Base-by-base conservation (phyloP, 257 asterid species). In the Solanum paucissectum region DNA sequence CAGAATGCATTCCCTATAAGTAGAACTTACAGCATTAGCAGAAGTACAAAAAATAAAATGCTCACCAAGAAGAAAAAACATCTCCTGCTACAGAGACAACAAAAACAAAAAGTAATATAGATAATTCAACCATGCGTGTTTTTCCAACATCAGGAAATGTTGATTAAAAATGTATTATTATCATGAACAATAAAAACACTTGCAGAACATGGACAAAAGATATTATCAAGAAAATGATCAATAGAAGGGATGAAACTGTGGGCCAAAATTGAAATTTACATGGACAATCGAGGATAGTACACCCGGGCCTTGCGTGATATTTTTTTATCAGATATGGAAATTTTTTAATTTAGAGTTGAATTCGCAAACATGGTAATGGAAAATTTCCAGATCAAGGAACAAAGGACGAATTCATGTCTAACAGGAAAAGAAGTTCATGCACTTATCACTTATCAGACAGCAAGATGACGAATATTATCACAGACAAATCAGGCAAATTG, bases 321-420 rank as follows among this genome's bases (percentile, higher is more conserved):
- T 18, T 52, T 18, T 79, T 77, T 79, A 82, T 82, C 44, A 49
- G 71, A 52, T 82, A 49, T 32, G 71, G 69, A 52, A 32, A 0
- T 0, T 5, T 29, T 82, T 82, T 18, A 32, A 49, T 82, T 82
- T 36, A 82, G 12, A 40, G 69, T 49, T 49, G 32, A 52, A 49
- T 32, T 49, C 86, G 32, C 8, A 82, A 49, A 32, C 69, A 82
- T 49, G 86, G 44, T 82, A 82, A 82, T 82, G 44, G 71, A 69
- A 69, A 68, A 32, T 46, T 86, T 71, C 87, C 75, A 83, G 82
- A 87, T 77, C 71, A 88, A 77, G 88, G 37, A 36, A 52, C 69
- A 82, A 44, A 76, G 44, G 87, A 68, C 36, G 62, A 52, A 74
- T 75, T 68, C 66, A 44, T 37, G 87, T 83, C 49, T 88, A 87